Percentiles rank a stretch among this genome's conserved stretches.
phyloP scores from a whole-genome alignment of 73 alveolate species.

The Effrenium voratum region DNA sequence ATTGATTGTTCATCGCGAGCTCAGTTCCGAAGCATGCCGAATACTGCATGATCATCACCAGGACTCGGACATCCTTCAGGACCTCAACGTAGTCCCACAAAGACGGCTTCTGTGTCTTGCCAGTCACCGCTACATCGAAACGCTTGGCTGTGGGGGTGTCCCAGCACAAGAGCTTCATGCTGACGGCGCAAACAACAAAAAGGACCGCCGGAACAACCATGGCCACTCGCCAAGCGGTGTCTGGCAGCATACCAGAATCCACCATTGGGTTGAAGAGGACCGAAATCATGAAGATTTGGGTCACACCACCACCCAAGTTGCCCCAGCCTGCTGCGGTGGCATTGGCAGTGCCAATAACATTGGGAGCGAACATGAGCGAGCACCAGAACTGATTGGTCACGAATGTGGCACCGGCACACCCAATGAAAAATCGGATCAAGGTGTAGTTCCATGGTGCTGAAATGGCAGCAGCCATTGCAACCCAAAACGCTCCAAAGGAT shows the following conservation, averaged over 20 bases:
- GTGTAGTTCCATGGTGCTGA: constrained; percentile 21
- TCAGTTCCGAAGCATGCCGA: constrained; percentile 34
- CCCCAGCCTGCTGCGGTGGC: constrained; percentile 50
- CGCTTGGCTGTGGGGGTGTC: background rate
- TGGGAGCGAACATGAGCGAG: constrained; percentile 19
- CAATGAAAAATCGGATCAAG: constrained; percentile 22
- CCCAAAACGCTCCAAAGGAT: constrained; percentile 27
- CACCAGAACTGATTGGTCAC: constrained; percentile 31
- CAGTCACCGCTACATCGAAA: background rate
- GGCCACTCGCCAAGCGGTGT: constrained; percentile 8
- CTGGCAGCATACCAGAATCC: background rate
- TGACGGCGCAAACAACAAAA: background rate
- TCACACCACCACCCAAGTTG: constrained; percentile 20
- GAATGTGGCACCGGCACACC: background rate
- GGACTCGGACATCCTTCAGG: constrained; percentile 10
- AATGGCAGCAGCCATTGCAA: constrained; percentile 2
- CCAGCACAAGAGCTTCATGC: background rate
- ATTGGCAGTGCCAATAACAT: constrained; percentile 6
- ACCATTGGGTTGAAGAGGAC: constrained; percentile 7
- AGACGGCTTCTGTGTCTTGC: constrained; percentile 4
- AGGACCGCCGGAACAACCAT: constrained; percentile 23
- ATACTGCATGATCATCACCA: constrained; percentile 25
- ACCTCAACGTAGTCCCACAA: constrained; percentile 36
- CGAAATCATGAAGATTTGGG: constrained; percentile 15
- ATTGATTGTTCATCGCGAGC: constrained; percentile 69